Conservation (phyloP, 257 asterid species). For the Sherardia arvensis region DNA sequence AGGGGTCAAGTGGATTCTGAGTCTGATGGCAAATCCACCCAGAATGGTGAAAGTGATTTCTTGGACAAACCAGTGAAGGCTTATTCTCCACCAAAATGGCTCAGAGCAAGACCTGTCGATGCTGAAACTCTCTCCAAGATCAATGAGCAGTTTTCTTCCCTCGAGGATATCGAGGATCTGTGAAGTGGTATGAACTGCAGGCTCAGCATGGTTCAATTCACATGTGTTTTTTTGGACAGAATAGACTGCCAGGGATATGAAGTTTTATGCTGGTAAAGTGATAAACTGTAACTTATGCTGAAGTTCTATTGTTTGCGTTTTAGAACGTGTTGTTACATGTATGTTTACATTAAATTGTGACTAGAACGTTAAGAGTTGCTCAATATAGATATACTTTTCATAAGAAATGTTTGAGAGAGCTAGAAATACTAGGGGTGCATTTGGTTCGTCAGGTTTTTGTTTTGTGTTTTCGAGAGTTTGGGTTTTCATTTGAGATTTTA, state of each 20-base stretch:
- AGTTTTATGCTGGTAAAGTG: background rate
- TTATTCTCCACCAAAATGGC: conserved; percentile 48
- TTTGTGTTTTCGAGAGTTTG: too few relatives aligned
- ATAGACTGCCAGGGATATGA: background rate
- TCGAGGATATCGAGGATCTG: conserved; percentile 53
- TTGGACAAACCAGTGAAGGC: conserved; percentile 8
- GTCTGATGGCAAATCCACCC: conserved; percentile 8
- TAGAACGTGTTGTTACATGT: background rate
- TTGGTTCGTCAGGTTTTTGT: too few relatives aligned
- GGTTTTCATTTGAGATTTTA: too few relatives aligned
- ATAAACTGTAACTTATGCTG: background rate
- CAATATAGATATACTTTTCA: background rate
- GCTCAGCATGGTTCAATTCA: background rate
- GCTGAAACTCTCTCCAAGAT: conserved; percentile 41
- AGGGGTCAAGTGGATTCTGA: conserved; percentile 20
- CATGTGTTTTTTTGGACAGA: background rate
- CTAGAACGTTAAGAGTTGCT: background rate
- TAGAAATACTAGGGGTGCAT: too few relatives aligned
- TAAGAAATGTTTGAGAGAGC: too few relatives aligned
- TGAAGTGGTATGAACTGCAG: conserved; percentile 20
- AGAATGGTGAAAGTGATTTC: conserved; percentile 13
- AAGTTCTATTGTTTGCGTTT: background rate
- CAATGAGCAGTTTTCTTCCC: conserved; percentile 49
- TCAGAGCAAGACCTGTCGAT: conserved; percentile 30
- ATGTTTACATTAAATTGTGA: background rate